Evolutionary conservation across 441 rosid species (phyloP).

Genomic region (Omphalea diandra): DNA sequence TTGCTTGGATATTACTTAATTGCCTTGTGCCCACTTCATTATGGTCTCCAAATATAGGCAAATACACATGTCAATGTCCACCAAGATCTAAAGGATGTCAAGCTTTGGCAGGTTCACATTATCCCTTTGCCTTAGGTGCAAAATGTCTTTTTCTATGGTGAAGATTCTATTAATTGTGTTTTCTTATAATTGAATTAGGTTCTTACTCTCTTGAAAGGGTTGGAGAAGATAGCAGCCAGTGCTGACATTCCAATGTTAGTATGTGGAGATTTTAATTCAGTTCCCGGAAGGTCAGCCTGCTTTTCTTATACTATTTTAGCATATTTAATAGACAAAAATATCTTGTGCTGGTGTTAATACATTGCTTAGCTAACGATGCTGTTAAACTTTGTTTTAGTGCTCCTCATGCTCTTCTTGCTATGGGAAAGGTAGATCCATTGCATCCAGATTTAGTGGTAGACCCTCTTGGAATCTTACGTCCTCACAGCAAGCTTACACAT

Average conservation of each 20-base stretch:
- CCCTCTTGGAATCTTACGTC: slow-evolving; percentile 87
- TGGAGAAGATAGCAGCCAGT: slow-evolving; percentile 97
- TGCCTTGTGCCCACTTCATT: not conserved
- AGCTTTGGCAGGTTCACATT: slow-evolving; percentile 92
- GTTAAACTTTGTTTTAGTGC: slow-evolving; percentile 57
- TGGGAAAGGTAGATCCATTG: slow-evolving; percentile 84
- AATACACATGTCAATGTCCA: slow-evolving; percentile 92
- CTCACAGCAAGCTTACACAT: slow-evolving; percentile 82
- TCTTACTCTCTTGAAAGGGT: slow-evolving; percentile 92
- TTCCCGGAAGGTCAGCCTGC: slow-evolving; percentile 80
- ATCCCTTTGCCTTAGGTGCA: not conserved
- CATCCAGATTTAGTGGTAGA: slow-evolving; percentile 84
- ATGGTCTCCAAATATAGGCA: slow-evolving; percentile 58
- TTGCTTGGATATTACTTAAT: not conserved
- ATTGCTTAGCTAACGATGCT: slow-evolving; percentile 9
- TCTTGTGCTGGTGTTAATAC: not conserved
- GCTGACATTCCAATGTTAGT: slow-evolving; percentile 99
- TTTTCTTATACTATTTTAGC: slow-evolving; percentile 6
- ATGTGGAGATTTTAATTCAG: slow-evolving; percentile 96
- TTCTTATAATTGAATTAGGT: no score
- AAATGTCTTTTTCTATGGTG: slow-evolving; percentile 4
- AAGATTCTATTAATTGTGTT: slow-evolving; percentile 14
- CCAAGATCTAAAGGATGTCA: slow-evolving; percentile 93
- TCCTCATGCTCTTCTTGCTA: slow-evolving; percentile 93
- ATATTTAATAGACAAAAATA: not conserved